These are phyloP conservation scores for Wickerhamomyces pijperi DNA, from an alignment of 805 yeast species.

Conservation along the genomic window DNA sequence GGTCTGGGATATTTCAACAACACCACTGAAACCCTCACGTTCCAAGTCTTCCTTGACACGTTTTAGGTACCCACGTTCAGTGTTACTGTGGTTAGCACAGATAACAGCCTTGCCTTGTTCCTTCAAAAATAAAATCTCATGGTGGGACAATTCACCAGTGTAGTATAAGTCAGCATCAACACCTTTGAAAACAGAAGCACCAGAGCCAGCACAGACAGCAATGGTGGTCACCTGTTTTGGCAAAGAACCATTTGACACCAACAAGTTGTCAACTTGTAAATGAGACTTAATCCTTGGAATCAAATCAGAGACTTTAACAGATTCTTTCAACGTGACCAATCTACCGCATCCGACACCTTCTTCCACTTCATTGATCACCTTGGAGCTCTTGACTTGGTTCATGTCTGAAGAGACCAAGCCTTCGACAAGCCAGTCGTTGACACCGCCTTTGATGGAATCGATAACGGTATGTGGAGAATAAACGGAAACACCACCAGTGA, in stretches of 20 bases:
- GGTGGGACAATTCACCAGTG: conserved; percentile 94
- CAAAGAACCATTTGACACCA: conserved; percentile 37
- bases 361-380: conserved; percentile 32
- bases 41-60: conserved; percentile 33
- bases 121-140: conserved; percentile 63
- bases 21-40: conserved; percentile 2
- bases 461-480: conserved; percentile 95
- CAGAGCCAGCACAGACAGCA: conserved; percentile 96
- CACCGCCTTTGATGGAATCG: conserved; percentile 88
- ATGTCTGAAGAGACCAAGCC: conserved; percentile 31
- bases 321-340: conserved; percentile 34
- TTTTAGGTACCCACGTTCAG: conserved; percentile 76
- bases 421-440: conserved; percentile 80
- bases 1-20: background rate
- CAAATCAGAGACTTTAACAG: conserved; percentile 32
- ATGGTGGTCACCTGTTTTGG: conserved; percentile 33
- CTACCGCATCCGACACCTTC: conserved; percentile 77
- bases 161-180: conserved; percentile 46
- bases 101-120: conserved; percentile 68
- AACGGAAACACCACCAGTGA: conserved; percentile 73
- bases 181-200: conserved; percentile 78
- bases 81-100: conserved; percentile 81
- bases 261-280: conserved; percentile 45
- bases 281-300: conserved; percentile 41
- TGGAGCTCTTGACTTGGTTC: conserved; percentile 13